These are phyloP conservation scores for Pyricularia pennisetigena DNA, from an alignment of 2,329 filamentous ascomycete genomes.

Conservation along the genomic window DNA sequence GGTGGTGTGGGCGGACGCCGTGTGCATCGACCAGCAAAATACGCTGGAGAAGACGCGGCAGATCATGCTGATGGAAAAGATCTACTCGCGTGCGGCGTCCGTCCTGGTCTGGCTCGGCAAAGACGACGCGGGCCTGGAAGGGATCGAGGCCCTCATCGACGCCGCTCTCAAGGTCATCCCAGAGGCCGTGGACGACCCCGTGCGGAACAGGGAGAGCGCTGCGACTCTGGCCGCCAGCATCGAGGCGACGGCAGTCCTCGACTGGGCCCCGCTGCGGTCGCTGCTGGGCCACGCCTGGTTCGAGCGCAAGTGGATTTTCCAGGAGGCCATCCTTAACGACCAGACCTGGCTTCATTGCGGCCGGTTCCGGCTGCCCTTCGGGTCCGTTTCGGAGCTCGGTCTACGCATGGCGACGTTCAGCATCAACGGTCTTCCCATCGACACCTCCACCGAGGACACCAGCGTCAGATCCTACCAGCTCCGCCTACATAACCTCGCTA, in stretches of 20 bases:
- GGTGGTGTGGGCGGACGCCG: neutral
- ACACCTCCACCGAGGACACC: too few species aligned
- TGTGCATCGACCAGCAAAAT: conserved; percentile 3
- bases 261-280: neutral
- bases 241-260: neutral
- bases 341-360: too few species aligned
- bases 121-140: neutral
- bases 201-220: neutral
- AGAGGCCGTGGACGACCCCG: neutral
- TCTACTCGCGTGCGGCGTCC: neutral
- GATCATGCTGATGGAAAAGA: neutral
- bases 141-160: neutral
- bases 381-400: too few species aligned
- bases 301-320: neutral
- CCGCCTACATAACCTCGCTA: too few species aligned
- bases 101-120: conserved; percentile 2
- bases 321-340: neutral
- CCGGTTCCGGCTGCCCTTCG: too few species aligned
- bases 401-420: too few species aligned
- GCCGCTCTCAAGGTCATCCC: neutral
- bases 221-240: neutral
- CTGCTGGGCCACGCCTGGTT: neutral
- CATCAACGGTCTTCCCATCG: too few species aligned
- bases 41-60: neutral
- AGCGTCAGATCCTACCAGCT: too few species aligned